A percentile compares a stretch with the other conserved stretches of the same genome.
Evolutionary conservation across 805 yeast species (phyloP).

Genomic region (Starmerella powellii): DNA sequence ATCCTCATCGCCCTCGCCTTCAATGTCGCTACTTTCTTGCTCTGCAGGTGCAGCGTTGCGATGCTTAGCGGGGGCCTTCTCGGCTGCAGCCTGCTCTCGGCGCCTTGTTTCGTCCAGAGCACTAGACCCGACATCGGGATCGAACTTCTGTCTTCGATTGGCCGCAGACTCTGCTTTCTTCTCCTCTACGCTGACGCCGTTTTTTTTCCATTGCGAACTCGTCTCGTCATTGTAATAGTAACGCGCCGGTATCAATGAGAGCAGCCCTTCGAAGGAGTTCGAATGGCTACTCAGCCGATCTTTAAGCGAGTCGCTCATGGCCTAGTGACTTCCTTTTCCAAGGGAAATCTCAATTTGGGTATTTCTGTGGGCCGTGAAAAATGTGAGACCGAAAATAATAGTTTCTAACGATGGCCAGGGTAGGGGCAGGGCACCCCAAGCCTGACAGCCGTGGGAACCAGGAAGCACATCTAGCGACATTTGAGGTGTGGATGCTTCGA

Average conservation of each 20-base stretch:
- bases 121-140: constrained; percentile 39
- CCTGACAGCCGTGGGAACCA: too few species aligned
- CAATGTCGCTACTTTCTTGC: constrained; percentile 26
- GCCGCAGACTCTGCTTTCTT: constrained; percentile 45
- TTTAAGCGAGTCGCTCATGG: constrained; percentile 25
- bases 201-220: constrained; percentile 79
- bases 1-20: too few species aligned
- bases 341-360: not conserved
- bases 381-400: not conserved
- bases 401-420: not conserved
- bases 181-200: constrained; percentile 26
- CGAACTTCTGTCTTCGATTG: constrained; percentile 59
- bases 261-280: constrained; percentile 64
- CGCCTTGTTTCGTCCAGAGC: constrained; percentile 29
- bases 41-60: not conserved
- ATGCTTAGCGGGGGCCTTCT: constrained; percentile 1
- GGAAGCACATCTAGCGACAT: not conserved
- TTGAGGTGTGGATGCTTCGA: not conserved
- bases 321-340: not conserved
- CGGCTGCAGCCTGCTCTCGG: constrained; percentile 17
- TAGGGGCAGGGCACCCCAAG: not conserved
- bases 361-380: not conserved
- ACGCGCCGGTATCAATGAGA: constrained; percentile 87
- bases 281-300: constrained; percentile 30
- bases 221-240: constrained; percentile 87